phyloP scores from a whole-genome alignment of 2,329 filamentous ascomycete species.

The Cercospora citrullina region DNA sequence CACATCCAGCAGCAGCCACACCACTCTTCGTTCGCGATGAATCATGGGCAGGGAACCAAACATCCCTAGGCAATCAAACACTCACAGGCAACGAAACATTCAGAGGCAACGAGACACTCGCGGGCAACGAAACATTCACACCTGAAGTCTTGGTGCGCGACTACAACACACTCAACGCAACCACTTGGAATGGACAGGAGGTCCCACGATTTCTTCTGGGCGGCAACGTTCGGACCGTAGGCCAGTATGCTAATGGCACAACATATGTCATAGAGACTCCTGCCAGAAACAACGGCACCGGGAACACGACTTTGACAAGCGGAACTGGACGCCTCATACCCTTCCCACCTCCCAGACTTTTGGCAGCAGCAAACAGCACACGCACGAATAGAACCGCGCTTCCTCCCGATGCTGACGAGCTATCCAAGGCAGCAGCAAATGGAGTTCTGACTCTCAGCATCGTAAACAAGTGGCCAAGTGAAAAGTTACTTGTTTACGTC shows the following conservation, averaged over 20 bases:
- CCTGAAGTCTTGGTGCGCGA: constrained; percentile 20
- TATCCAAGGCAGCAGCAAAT: constrained; percentile 6
- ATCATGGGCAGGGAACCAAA: not conserved
- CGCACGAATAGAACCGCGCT: not conserved
- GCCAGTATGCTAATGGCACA: not conserved
- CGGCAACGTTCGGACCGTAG: not conserved
- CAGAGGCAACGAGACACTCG: not conserved
- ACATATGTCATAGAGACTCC: constrained; percentile 1
- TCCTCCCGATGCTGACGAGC: not conserved
- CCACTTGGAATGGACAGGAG: constrained; percentile 17
- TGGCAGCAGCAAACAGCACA: constrained; percentile 1
- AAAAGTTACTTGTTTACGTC: constrained; percentile 47
- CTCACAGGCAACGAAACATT: not conserved
- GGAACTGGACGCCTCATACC: constrained; percentile 8
- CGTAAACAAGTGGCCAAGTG: constrained; percentile 46
- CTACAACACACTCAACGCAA: constrained; percentile 28
- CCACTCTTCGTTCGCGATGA: not conserved
- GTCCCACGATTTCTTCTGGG: not conserved
- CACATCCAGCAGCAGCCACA: not conserved
- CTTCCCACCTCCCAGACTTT: not conserved
- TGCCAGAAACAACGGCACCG: not conserved
- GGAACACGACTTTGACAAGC: not conserved
- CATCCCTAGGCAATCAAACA: not conserved
- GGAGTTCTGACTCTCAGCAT: constrained; percentile 33
- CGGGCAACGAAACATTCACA: not conserved